Conservation (phyloP, 2,329 filamentous ascomycete genomes). For the Phyllachora maydis region DNA sequence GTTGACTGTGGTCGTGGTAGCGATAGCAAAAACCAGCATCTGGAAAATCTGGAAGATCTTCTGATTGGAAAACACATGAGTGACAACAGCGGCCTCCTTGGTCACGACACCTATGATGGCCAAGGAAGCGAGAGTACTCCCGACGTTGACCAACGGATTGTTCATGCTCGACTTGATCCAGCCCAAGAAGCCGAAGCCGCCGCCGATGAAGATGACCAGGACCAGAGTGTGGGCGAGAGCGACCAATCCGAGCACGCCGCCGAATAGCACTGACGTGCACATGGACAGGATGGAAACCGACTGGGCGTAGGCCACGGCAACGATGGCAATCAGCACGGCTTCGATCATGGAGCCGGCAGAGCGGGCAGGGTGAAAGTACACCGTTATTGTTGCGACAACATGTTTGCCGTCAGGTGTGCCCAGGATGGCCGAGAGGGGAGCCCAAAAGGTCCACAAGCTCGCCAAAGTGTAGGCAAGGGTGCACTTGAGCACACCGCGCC, state of each 20-base stretch:
- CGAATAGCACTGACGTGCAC: slow-evolving; percentile 68
- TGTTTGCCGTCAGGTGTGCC: slow-evolving; percentile 83
- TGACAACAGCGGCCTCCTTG: slow-evolving; percentile 75
- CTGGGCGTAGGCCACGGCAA: slow-evolving; percentile 61
- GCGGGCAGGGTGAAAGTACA: slow-evolving; percentile 84
- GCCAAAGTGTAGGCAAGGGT: slow-evolving; percentile 76
- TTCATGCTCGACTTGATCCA: slow-evolving; percentile 71
- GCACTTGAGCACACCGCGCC: slow-evolving; percentile 73
- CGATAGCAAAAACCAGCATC: slow-evolving; percentile 63
- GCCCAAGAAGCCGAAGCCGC: slow-evolving; percentile 68
- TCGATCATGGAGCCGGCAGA: slow-evolving; percentile 81
- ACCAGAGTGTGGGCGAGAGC: slow-evolving; percentile 60
- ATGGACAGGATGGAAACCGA: slow-evolving; percentile 67
- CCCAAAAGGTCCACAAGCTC: slow-evolving; percentile 69
- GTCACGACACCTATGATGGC: slow-evolving; percentile 80
- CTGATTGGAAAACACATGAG: slow-evolving; percentile 57
- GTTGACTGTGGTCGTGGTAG: slow-evolving; percentile 52
- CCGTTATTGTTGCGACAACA: slow-evolving; percentile 79
- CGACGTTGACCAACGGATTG: slow-evolving; percentile 64
- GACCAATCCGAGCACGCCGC: slow-evolving; percentile 41
- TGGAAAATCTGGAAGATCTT: slow-evolving; percentile 70
- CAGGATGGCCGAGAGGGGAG: slow-evolving; percentile 48
- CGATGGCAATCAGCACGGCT: slow-evolving; percentile 53
- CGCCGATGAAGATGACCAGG: slow-evolving; percentile 66
- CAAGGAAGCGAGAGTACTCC: slow-evolving; percentile 68